Evolutionary conservation across 169 alveolate genomes (phyloP).

Genomic region (Blepharisma undulans): DNA sequence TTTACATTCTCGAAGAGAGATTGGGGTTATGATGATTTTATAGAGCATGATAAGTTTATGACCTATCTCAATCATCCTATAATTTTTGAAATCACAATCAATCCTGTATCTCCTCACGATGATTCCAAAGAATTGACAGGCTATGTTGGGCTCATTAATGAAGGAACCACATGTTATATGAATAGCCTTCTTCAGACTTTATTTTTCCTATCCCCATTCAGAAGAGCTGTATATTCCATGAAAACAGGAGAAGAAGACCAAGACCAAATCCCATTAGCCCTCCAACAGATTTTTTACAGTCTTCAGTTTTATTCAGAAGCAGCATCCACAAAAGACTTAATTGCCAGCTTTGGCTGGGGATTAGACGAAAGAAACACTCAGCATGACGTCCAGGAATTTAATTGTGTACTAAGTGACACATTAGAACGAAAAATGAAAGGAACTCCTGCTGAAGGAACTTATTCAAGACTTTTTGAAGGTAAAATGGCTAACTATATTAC

Average conservation of each 20-base stretch:
- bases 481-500: slow-evolving; percentile 54
- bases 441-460: slow-evolving; percentile 67
- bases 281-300: slow-evolving; percentile 69
- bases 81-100: neutral
- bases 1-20: slow-evolving; percentile 10
- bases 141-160: slow-evolving; percentile 67
- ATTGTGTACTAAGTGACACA: slow-evolving; percentile 61
- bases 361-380: slow-evolving; percentile 56
- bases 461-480: slow-evolving; percentile 64
- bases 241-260: slow-evolving; percentile 60
- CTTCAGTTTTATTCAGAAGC: slow-evolving; percentile 58
- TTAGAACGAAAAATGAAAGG: slow-evolving; percentile 69
- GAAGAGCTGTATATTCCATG: slow-evolving; percentile 70
- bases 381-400: slow-evolving; percentile 80
- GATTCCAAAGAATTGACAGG: slow-evolving; percentile 33
- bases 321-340: slow-evolving; percentile 63
- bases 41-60: neutral
- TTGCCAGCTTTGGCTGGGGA: slow-evolving; percentile 72
- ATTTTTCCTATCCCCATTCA: slow-evolving; percentile 58
- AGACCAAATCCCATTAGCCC: slow-evolving; percentile 56
- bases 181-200: slow-evolving; percentile 71
- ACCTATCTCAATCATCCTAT: neutral
- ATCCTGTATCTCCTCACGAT: neutral
- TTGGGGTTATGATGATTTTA: slow-evolving; percentile 24
- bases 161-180: slow-evolving; percentile 78